phyloP scores from a whole-genome alignment of 2,329 filamentous ascomycete species.

The Penicillium sp. region DNA sequence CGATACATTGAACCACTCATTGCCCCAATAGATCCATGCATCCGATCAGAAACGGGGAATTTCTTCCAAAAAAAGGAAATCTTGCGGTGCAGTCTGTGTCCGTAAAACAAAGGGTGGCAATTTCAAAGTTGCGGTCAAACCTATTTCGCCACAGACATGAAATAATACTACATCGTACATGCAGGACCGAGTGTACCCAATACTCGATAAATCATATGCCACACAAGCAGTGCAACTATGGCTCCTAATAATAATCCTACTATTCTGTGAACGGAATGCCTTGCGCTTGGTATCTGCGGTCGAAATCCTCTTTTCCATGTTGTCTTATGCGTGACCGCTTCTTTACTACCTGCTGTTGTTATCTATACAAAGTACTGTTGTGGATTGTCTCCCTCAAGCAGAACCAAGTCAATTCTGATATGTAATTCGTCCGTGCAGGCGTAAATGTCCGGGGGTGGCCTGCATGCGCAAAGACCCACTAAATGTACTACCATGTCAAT shows the following conservation, averaged over 20 bases:
- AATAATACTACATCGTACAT: not conserved
- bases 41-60: not conserved
- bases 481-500: constrained; percentile 1
- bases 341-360: not conserved
- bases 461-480: constrained; percentile 12
- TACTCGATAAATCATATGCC: not conserved
- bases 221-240: not conserved
- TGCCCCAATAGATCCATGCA: not conserved
- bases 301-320: not conserved
- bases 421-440: constrained; percentile 3
- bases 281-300: not conserved
- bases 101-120: constrained; percentile 18
- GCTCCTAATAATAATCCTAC: not conserved
- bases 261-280: not conserved
- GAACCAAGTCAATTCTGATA: not conserved
- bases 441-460: constrained; percentile 1
- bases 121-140: constrained; percentile 29
- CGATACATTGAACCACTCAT: not conserved
- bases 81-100: not conserved
- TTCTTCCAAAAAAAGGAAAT: not conserved
- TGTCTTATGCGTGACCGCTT: constrained; percentile 7
- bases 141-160: constrained; percentile 19
- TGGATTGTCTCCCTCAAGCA: not conserved
- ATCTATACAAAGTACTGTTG: not conserved
- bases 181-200: not conserved